phyloP scores from a whole-genome alignment of 106 monocot genomes.

The Phalaenopsis aphrodite region DNA sequence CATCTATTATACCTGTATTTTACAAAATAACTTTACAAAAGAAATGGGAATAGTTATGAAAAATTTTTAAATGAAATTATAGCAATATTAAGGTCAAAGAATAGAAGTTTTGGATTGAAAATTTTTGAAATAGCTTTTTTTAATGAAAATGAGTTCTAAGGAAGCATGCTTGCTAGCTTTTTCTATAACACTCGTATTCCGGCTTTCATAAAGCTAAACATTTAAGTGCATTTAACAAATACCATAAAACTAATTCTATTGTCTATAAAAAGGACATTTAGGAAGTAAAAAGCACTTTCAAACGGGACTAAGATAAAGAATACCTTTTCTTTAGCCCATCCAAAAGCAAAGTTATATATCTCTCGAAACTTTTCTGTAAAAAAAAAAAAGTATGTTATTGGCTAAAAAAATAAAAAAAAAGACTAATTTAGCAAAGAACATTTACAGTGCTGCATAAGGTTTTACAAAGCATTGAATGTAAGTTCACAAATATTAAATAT shows the following conservation, averaged over 20 bases:
- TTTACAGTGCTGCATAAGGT: neutral
- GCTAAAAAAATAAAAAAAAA: neutral
- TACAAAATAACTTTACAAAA: neutral
- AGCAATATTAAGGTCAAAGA: neutral
- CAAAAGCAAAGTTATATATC: constrained; percentile 93
- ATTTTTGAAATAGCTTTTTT: neutral
- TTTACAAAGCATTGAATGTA: neutral
- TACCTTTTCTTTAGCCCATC: constrained; percentile 98
- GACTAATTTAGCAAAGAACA: neutral
- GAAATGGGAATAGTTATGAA: neutral
- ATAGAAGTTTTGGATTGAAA: neutral
- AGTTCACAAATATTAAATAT: neutral
- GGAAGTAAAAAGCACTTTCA: neutral
- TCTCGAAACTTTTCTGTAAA: constrained; percentile 89
- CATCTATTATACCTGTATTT: neutral
- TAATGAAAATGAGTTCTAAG: neutral
- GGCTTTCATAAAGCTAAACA: neutral
- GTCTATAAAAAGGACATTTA: neutral
- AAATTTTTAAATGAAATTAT: neutral
- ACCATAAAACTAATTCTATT: neutral
- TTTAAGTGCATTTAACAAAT: neutral
- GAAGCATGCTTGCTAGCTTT: neutral
- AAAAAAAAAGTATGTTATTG: neutral
- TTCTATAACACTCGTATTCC: neutral
- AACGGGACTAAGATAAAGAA: neutral